Evolutionary conservation across 176 grass and related monocot species (phyloP).

Genomic region (Areca catechu): DNA sequence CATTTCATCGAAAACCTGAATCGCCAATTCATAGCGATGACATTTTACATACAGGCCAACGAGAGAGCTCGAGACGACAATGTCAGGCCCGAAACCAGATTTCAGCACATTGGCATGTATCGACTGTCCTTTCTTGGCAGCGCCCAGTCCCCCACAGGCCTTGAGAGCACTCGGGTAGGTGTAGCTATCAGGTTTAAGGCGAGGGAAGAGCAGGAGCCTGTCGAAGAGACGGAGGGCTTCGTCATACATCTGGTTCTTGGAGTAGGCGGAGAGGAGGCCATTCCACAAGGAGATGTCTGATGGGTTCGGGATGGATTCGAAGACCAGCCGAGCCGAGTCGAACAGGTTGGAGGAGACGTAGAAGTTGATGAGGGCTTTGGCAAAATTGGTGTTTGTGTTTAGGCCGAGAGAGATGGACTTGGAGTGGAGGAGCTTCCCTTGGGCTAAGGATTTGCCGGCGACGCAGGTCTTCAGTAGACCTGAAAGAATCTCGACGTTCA

Average conservation of each 20-base stretch:
- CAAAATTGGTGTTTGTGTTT: neutral
- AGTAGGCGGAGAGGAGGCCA: constrained; percentile 14
- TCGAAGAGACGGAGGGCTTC: constrained; percentile 10
- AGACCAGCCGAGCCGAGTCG: constrained; percentile 2
- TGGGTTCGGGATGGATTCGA: constrained; percentile 5
- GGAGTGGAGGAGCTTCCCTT: constrained; percentile 11
- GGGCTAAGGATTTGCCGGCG: neutral
- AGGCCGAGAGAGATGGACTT: constrained; percentile 16
- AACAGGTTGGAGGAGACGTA: constrained; percentile 20
- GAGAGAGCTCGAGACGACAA: constrained; percentile 17
- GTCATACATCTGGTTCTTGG: constrained; percentile 9
- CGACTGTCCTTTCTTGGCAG: neutral
- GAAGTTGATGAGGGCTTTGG: constrained; percentile 13
- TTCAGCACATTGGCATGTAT: constrained; percentile 7
- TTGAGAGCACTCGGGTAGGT: constrained; percentile 22
- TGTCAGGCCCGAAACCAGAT: constrained; percentile 8
- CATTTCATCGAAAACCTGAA: constrained; percentile 26
- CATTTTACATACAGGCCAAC: constrained; percentile 21
- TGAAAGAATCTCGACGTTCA: constrained; percentile 5
- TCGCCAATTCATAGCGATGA: constrained; percentile 2
- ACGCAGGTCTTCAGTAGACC: constrained; percentile 10
- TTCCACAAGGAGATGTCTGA: constrained; percentile 18
- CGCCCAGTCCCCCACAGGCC: constrained; percentile 11
- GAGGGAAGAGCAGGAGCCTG: constrained; percentile 7
- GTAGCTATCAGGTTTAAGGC: constrained; percentile 4